A percentile compares a stretch with the other conserved stretches of the same genome.
Conservation (phyloP, 805 yeast genomes). For the Clavispora vitiphila region DNA sequence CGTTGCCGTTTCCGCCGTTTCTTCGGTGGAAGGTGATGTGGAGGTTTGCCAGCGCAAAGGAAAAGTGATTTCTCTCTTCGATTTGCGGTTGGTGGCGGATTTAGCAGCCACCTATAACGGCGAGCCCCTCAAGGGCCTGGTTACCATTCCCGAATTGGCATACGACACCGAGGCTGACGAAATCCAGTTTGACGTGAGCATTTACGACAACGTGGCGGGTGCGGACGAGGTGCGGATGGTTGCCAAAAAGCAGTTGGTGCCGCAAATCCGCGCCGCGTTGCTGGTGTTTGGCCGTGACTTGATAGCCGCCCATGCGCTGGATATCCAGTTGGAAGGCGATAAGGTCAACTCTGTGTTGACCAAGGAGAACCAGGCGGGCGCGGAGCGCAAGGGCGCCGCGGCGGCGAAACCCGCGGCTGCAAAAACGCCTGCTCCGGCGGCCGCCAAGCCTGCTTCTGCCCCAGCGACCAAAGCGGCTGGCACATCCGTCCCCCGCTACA, state of each 20-base stretch:
- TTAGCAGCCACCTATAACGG: slow-evolving; percentile 41
- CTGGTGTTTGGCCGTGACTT: slow-evolving; percentile 71
- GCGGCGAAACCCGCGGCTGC: slow-evolving; percentile 18
- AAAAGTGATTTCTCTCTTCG: slow-evolving; percentile 87
- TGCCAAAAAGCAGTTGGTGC: slow-evolving; percentile 52
- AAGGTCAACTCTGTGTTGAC: slow-evolving; percentile 36
- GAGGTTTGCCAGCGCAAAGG: slow-evolving; percentile 98
- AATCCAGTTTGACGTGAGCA: slow-evolving; percentile 74
- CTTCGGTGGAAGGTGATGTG: slow-evolving; percentile 85
- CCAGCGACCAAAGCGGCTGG: slow-evolving; percentile 7
- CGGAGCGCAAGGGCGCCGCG: slow-evolving; percentile 44
- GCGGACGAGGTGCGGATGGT: slow-evolving; percentile 50
- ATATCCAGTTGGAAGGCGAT: slow-evolving; percentile 69
- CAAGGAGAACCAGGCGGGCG: slow-evolving; percentile 43
- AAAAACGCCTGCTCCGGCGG: slow-evolving; percentile 1
- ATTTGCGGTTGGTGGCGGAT: slow-evolving; percentile 61
- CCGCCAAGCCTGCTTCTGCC: slow-evolving; percentile 2
- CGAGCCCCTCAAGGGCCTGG: slow-evolving; percentile 56
- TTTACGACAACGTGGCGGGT: slow-evolving; percentile 48
- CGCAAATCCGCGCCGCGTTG: slow-evolving; percentile 59
- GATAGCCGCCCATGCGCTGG: slow-evolving; percentile 70
- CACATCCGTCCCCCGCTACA: slow-evolving; percentile 52
- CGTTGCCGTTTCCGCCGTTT: slow-evolving; percentile 40
- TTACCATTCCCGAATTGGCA: slow-evolving; percentile 86
- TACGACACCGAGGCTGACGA: slow-evolving; percentile 87